Base-by-base conservation (phyloP, 2,329 filamentous ascomycete species). In the Raffaelea arxii region DNA sequence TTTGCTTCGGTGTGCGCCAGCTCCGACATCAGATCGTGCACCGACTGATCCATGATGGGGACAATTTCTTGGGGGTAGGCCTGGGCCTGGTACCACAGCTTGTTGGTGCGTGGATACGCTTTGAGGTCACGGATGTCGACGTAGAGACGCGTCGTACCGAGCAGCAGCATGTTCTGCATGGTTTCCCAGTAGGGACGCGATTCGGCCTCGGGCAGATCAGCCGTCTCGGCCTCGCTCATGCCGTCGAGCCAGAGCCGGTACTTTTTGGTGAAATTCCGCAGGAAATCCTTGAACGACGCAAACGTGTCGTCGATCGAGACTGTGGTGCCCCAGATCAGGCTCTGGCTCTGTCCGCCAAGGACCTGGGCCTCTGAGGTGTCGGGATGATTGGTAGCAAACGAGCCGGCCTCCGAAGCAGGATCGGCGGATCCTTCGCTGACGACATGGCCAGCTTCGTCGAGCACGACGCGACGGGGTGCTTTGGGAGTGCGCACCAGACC, bases 11-110 rank as follows among this genome's bases (percentile, higher is more conserved):
- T 82, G 51, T 86, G 79, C 1, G 91, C 89, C 43, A 97, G 69
- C 59, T 95, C 90, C 22, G 92, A 78, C 83, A 97, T 94, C 46
- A 88, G 74, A 65, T 98, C 91, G 60, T 95, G 94, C 43, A 96
- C 79, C 6, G 82, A 82, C 63, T 94, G 87, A 74, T 98, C 94
- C 84, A 98, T 95, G 41, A 97, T 75, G 3, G 91, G 90, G 39
- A 98, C 85, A 45, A 98, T 90, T 73, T 98, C 92, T 59, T 92
- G 89, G 0, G 92, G 92, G 59, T 96, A 98, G 14, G 86, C 83
- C 62, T 94, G 87, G 48, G 94, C 72, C 64, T 98, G 94, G 62
- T 97, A 86, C 86, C 89, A 97, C 47, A 98, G 72, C 67, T 97
- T 97, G 56, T 84, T 74, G 0, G 92, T 97, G 1, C 88, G 82